A percentile compares a stretch with the other conserved stretches of the same genome.
Conservation (phyloP, 768 basidiomycete species). For the Serpula lacrymans region DNA sequence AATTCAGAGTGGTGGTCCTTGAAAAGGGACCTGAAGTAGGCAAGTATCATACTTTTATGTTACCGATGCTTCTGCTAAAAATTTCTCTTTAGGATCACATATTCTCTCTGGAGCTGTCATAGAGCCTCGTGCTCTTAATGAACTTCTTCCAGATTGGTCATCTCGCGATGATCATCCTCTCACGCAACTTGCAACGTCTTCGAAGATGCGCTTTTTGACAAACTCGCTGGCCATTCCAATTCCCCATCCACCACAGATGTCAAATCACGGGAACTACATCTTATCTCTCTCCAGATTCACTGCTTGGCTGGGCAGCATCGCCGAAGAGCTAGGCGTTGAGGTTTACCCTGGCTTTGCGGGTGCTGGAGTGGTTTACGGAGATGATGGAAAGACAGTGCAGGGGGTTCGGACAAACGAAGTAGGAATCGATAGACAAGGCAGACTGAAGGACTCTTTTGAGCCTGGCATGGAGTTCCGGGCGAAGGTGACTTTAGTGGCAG, state of each 20-base stretch:
- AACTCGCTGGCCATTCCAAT: conserved; percentile 65
- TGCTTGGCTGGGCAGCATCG: conserved; percentile 83
- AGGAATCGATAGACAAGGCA: conserved; percentile 73
- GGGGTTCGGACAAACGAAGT: conserved; percentile 95
- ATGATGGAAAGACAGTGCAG: conserved; percentile 35
- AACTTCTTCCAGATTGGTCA: conserved; percentile 86
- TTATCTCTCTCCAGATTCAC: conserved; percentile 86
- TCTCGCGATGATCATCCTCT: conserved; percentile 69
- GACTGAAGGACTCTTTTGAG: conserved; percentile 85
- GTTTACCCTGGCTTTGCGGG: conserved; percentile 97
- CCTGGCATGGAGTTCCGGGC: conserved; percentile 96
- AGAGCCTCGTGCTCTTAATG: conserved; percentile 87
- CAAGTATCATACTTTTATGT: conserved; percentile 34
- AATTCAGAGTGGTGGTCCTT: conserved; percentile 87
- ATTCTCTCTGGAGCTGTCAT: conserved; percentile 95
- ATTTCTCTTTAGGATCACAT: conserved; percentile 67
- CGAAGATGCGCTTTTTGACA: conserved; percentile 86
- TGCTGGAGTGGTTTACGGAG: conserved; percentile 72
- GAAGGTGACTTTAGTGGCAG: conserved; percentile 87
- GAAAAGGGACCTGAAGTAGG: conserved; percentile 96
- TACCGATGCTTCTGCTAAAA: conserved; percentile 3
- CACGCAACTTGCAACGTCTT: conserved; percentile 72
- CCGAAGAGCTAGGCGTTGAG: conserved; percentile 87
- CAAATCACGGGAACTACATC: conserved; percentile 91
- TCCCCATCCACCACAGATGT: conserved; percentile 97